Evolutionary conservation across 1,284 basidiomycete genomes (phyloP).

Genomic region (Tilletia indica): DNA sequence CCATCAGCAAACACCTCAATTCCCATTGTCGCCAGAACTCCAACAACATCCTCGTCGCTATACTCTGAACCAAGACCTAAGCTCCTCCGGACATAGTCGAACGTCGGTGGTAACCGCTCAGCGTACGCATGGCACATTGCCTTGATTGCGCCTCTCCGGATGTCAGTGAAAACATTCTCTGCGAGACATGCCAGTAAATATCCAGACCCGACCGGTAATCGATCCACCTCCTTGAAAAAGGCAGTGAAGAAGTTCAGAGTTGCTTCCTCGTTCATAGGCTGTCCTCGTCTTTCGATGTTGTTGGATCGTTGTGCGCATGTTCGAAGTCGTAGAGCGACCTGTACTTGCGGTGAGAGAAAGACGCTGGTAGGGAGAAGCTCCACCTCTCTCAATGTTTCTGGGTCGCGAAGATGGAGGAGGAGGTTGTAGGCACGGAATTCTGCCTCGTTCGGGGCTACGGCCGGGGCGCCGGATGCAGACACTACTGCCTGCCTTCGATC

Average conservation of each 20-base stretch:
- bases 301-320: constrained; percentile 76
- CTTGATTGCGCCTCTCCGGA: constrained; percentile 61
- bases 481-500: constrained; percentile 59
- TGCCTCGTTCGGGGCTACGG: constrained; percentile 76
- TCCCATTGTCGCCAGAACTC: constrained; percentile 56
- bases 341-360: constrained; percentile 71
- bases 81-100: background rate
- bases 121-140: constrained; percentile 60
- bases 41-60: constrained; percentile 39
- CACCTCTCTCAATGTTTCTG: constrained; percentile 68
- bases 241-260: constrained; percentile 65
- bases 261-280: constrained; percentile 59
- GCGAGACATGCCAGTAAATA: constrained; percentile 62
- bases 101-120: constrained; percentile 47
- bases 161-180: constrained; percentile 61
- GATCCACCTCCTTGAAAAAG: constrained; percentile 60
- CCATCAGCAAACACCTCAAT: constrained; percentile 59
- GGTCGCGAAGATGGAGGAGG: constrained; percentile 83
- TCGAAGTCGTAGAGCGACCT: constrained; percentile 77
- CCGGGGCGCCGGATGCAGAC: constrained; percentile 41
- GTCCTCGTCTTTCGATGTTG: constrained; percentile 57
- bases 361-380: constrained; percentile 75
- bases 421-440: constrained; percentile 96
- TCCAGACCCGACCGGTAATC: constrained; percentile 49
- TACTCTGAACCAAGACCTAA: constrained; percentile 6